Conservation (phyloP, 2,329 filamentous ascomycete genomes). For the Aspergillus fijiensis region DNA sequence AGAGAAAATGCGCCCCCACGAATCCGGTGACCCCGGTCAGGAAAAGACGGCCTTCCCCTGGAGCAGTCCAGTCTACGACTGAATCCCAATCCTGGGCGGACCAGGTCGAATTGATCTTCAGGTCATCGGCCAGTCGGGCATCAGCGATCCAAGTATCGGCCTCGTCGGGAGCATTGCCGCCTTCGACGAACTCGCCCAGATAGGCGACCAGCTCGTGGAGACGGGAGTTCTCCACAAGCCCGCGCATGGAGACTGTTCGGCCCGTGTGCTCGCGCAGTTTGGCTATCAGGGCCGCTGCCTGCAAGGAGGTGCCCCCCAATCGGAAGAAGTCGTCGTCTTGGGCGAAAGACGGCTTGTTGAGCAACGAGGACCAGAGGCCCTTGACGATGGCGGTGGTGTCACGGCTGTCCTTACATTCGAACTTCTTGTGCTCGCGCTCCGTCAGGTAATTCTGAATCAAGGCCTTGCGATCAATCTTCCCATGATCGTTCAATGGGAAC, state of each 20-base stretch:
- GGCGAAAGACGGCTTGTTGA: not conserved
- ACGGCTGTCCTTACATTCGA: not conserved
- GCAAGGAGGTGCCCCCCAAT: constrained; percentile 11
- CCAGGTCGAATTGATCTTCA: constrained; percentile 7
- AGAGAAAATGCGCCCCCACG: constrained; percentile 72
- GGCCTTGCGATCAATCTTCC: constrained; percentile 55
- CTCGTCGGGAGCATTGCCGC: constrained; percentile 10
- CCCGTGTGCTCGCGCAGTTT: not conserved
- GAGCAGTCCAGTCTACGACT: not conserved
- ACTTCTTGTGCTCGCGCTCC: not conserved
- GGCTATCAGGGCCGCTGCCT: constrained; percentile 8
- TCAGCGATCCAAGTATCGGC: constrained; percentile 1
- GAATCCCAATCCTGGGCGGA: not conserved
- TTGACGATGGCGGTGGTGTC: not conserved
- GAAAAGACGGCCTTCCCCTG: constrained; percentile 11
- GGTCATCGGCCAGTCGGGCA: not conserved
- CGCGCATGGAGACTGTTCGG: constrained; percentile 10
- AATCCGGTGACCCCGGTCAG: constrained; percentile 85
- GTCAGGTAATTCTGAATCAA: constrained; percentile 16
- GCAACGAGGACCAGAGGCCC: constrained; percentile 8
- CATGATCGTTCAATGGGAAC: constrained; percentile 69
- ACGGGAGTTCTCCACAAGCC: constrained; percentile 4
- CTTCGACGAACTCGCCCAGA: constrained; percentile 6
- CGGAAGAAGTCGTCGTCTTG: constrained; percentile 11
- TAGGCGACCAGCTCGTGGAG: constrained; percentile 3